Evolutionary conservation across 495 filamentous ascomycete genomes (phyloP), one percentile per base, ranked within the genome.

Genomic region (Bacidia gigantensis): DNA sequence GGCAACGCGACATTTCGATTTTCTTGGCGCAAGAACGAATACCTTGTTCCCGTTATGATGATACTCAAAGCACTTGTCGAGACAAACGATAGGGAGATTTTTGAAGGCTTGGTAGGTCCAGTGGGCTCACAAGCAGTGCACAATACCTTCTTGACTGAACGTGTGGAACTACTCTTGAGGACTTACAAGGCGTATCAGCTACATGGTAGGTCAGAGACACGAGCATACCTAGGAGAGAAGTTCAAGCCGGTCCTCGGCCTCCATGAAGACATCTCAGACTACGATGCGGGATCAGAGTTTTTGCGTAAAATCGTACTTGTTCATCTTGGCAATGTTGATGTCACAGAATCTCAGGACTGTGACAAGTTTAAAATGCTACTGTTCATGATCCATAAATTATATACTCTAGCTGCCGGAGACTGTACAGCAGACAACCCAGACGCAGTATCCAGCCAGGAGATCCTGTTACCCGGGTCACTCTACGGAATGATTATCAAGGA

Each of bases 11-110:
- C 85, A 1, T 94, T 98, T 71, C 78, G 92, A 38, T 97, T 98
- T 67, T 95, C 90, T 1, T 98, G 92, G 92, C 76, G 90, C 56
- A 98, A 98, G 73, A 87, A 87, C 56, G 92, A 97, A 68, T 98
- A 84, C 62, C 75, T 96, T 21, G 76, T 98, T 12, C 92, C 92
- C 17, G 85, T 87, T 54, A 82, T 95, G 77, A 96, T 98, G 92
- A 78, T 96, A 12, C 67, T 98, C 55, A 97, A 96, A 70, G 92
- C 92, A 2, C 75, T 98, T 42, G 77, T 89, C 18, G 89, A 98
- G 66, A 97, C 92, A 11, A 97, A 95, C 59, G 92, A 98, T 58
- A 80, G 87, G 48, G 89, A 95, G 62, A 92, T 98, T 45, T 98
- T 89, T 58, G 90, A 98, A 65, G 83, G 80, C 17, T 69, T 97